Evolutionary conservation across 352 stramenopile species (phyloP).

Genomic region (Phytophthora sojae): DNA sequence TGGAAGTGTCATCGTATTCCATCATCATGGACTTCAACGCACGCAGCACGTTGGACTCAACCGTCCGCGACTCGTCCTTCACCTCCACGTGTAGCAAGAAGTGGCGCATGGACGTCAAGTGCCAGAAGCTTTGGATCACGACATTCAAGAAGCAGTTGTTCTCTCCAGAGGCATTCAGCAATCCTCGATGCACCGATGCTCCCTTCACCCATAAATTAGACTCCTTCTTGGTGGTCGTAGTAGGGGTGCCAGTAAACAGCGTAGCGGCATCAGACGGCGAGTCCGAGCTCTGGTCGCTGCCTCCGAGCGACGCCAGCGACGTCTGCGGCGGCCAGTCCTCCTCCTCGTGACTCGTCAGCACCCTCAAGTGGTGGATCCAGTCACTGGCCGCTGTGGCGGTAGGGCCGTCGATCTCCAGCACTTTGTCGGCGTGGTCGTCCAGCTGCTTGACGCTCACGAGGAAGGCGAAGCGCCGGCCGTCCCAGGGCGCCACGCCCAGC

Average conservation of each 20-base stretch:
- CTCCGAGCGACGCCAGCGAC: constrained; percentile 34
- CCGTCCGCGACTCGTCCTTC: constrained; percentile 71
- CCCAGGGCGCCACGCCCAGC: constrained; percentile 74
- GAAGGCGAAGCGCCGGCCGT: constrained; percentile 77
- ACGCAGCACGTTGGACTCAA: constrained; percentile 80
- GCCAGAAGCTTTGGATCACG: constrained; percentile 92
- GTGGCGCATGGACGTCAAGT: constrained; percentile 88
- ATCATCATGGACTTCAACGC: constrained; percentile 85
- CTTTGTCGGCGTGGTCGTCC: constrained; percentile 74
- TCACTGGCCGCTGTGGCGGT: constrained; percentile 66
- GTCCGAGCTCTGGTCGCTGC: constrained; percentile 42
- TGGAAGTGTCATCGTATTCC: constrained; percentile 87
- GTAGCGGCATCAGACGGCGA: constrained; percentile 24
- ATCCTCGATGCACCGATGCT: constrained; percentile 79
- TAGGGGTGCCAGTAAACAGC: constrained; percentile 5
- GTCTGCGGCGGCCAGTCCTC: constrained; percentile 38
- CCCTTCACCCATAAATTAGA: constrained; percentile 85
- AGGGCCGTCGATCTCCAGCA: constrained; percentile 79
- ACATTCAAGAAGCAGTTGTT: constrained; percentile 94
- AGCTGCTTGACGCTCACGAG: constrained; percentile 77
- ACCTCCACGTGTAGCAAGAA: constrained; percentile 89
- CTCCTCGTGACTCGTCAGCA: constrained; percentile 56
- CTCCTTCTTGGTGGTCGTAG: constrained; percentile 56
- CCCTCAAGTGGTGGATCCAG: constrained; percentile 77
- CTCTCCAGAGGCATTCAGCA: constrained; percentile 83